Evolutionary conservation across 2,329 filamentous ascomycete genomes (phyloP), one percentile per base, ranked within the genome.

Genomic region (Penicillium sp.): DNA sequence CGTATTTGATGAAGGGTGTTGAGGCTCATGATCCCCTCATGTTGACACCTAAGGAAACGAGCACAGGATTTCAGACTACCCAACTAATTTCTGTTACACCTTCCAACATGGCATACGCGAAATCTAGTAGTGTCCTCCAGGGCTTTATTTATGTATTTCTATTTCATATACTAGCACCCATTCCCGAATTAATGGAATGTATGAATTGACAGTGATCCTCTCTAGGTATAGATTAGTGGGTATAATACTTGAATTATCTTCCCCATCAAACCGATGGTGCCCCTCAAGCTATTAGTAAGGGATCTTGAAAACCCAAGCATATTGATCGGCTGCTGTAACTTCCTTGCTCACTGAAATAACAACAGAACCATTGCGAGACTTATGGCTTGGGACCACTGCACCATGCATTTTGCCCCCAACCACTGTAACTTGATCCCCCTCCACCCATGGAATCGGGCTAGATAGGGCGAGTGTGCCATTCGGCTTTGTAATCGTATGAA

Each of bases 401-500:
- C 63, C 73, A 22, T 59, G 66, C 53, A 57, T 70, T 35, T 63
- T 68, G 25, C 57, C 74, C 7, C 76, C 77, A 2, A 81, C 66
- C 26, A 82, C 71, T 7, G 72, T 77, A 1, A 84, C 73, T 18
- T 66, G 46, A 59, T 84, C 82, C 0, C 79, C 80, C 1, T 70
- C 52, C 6, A 82, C 46, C 15, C 76, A 76, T 0, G 82, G 82
- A 2, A 84, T 63, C 0, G 77, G 75, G 29, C 74, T 75, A 31
- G 74, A 62, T 5, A 83, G 59, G 1, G 71, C 61, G 2, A 82
- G 59, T 3, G 67, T 73, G 1, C 66, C 68, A n/a, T 70, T 68
- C 0, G 80, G 80, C 42, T 72, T 71, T 6, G 73, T 70, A 31
- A 84, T 60, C 2, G 76, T 75, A 14, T 78, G 58, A 35, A 83